phyloP scores from a whole-genome alignment of 257 asterid species.

The Orobanche coerulescens region DNA sequence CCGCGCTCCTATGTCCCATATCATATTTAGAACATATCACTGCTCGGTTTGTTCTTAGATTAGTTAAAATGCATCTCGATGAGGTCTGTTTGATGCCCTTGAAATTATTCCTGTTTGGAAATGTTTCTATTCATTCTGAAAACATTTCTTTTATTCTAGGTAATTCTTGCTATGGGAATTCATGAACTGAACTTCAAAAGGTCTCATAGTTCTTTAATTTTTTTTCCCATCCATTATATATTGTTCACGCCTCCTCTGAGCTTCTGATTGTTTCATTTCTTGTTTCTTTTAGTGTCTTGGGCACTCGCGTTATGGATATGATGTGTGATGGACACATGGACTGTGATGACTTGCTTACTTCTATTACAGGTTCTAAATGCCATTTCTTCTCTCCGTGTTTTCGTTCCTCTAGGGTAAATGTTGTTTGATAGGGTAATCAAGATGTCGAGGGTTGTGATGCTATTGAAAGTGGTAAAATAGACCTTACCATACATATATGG shows the following conservation, averaged over 20 bases:
- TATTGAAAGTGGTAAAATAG: not conserved
- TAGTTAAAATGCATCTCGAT: slow-evolving; percentile 68
- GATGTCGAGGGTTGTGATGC: too few relatives aligned
- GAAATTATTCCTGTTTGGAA: slow-evolving; percentile 12
- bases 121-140: slow-evolving; percentile 16
- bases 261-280: slow-evolving; percentile 20
- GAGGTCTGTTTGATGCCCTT: slow-evolving; percentile 49
- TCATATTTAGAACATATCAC: slow-evolving; percentile 76
- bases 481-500: not conserved
- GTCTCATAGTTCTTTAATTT: slow-evolving; percentile 28
- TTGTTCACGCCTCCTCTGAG: slow-evolving; percentile 1
- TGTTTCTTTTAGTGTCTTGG: slow-evolving; percentile 42
- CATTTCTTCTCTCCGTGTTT: slow-evolving; percentile 13
- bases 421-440: not conserved
- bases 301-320: slow-evolving; percentile 67
- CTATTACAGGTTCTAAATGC: slow-evolving; percentile 63
- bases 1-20: slow-evolving; percentile 94
- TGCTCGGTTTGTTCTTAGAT: slow-evolving; percentile 51
- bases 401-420: not conserved
- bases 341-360: slow-evolving; percentile 56
- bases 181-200: slow-evolving; percentile 90
- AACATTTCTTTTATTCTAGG: slow-evolving; percentile 31
- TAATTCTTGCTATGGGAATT: slow-evolving; percentile 69
- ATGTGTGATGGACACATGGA: slow-evolving; percentile 69
- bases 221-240: not conserved